phyloP scores from a whole-genome alignment of 2,329 filamentous ascomycete genomes.

The Trichophyton schoenleinii region DNA sequence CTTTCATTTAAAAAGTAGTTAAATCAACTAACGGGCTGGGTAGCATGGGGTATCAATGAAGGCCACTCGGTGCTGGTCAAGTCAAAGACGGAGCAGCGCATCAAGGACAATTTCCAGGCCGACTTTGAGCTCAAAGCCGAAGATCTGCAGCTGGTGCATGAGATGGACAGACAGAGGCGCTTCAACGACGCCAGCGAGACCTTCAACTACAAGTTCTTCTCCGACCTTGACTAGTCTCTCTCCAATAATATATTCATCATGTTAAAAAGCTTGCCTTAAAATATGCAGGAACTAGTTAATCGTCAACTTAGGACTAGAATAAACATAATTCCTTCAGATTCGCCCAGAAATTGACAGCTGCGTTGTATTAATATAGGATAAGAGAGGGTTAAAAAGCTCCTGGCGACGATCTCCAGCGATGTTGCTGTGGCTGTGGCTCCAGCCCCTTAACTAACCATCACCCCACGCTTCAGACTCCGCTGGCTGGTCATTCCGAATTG shows the following conservation, averaged over 20 bases:
- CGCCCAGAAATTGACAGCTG: too few relatives aligned
- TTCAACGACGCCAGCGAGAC: slow-evolving; percentile 48
- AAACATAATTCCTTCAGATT: neutral
- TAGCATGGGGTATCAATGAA: slow-evolving; percentile 42
- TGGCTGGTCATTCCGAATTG: too few relatives aligned
- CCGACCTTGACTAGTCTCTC: slow-evolving; percentile 46
- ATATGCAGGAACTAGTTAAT: neutral
- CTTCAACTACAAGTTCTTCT: slow-evolving; percentile 49
- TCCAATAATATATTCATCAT: slow-evolving; percentile 2
- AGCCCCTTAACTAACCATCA: too few relatives aligned
- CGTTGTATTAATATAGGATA: too few relatives aligned
- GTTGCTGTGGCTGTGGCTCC: too few relatives aligned
- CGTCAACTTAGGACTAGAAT: neutral
- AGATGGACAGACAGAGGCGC: slow-evolving; percentile 47
- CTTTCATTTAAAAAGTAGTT: neutral
- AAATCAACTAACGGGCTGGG: neutral
- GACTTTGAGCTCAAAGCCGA: slow-evolving; percentile 48
- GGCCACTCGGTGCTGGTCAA: slow-evolving; percentile 44
- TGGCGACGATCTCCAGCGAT: too few relatives aligned
- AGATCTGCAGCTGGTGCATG: slow-evolving; percentile 45
- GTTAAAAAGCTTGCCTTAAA: neutral
- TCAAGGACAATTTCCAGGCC: slow-evolving; percentile 32
- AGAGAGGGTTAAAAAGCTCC: too few relatives aligned
- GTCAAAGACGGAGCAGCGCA: slow-evolving; percentile 35
- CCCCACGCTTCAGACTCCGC: too few relatives aligned